Base-by-base conservation (phyloP, 164 flowering plant genomes). In the Aristolochia fimbriata region DNA sequence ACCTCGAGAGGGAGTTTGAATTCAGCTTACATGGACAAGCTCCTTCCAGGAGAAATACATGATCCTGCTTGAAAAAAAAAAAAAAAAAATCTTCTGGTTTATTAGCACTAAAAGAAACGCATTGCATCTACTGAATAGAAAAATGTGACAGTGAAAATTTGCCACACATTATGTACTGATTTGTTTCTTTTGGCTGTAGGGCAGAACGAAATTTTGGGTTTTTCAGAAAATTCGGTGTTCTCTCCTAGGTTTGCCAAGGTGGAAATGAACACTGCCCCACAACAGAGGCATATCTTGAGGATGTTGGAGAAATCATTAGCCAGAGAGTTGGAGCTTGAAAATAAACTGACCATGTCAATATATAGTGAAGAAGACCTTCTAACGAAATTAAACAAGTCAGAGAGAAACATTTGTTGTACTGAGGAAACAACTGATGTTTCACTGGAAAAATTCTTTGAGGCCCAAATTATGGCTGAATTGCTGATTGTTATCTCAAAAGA, bases 241-340 rank as follows among this genome's bases (percentile, higher is more conserved):
- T 69, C 65, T 10, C 50, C 63, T 24, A 24, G 33, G 46, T 69
- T 69, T 71, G 60, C 78, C 15, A 83, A 70, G 58, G 66, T 79
- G 20, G 78, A 74, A 47, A 76, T 80, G 84, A 83, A 80, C 62
- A 80, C 84, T 22, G 75, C 76, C 17, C 87, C 83, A 65, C 90
- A 87, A 62, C 88, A 82, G 60, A 79, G 84, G 50, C 73, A 79
- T 64, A 68, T 86, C 47, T 57, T 90, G 65, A 78, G 85, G 77
- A 86, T 85, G 91, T 72, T 90, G 56, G 99, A 93, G 78, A 93
- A 83, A 71, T 90, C 99, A 62, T 73, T 93, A 69, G 91, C 87
- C 5, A 80, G 83, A 60, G 99, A 90, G 70, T 57, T 93, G 61
- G 91, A 88, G 67, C 81, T 90, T 56, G 99, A 93, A 64, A 86